phyloP scores from a whole-genome alignment of 352 stramenopile species.

The Phytophthora tentaculata region DNA sequence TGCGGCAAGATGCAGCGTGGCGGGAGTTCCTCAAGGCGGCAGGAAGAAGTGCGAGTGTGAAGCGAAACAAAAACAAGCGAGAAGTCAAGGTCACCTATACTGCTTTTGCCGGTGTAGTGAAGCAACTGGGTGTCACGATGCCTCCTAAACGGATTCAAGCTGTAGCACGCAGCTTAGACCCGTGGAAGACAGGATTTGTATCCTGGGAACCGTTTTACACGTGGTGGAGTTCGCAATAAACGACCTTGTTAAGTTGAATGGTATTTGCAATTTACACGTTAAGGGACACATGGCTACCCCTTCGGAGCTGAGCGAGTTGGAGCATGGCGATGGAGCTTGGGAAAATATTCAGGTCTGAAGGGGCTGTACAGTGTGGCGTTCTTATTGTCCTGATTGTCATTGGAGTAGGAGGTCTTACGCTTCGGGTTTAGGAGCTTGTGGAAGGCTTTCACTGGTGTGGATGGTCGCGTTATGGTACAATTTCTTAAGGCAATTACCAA shows the following conservation, averaged over 20 bases:
- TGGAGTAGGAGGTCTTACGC: constrained; percentile 55
- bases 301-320: constrained; percentile 40
- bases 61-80: constrained; percentile 34
- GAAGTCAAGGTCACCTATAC: constrained; percentile 46
- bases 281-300: constrained; percentile 41
- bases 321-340: constrained; percentile 59
- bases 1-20: constrained; percentile 64
- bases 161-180: constrained; percentile 51
- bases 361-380: neutral
- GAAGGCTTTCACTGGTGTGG: constrained; percentile 22
- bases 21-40: constrained; percentile 52
- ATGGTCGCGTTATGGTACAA: constrained; percentile 32
- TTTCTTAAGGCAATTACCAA: neutral
- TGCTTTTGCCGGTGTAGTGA: constrained; percentile 57
- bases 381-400: neutral
- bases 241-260: constrained; percentile 14
- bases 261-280: constrained; percentile 6
- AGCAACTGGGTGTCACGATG: constrained; percentile 42
- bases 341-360: constrained; percentile 69
- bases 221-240: constrained; percentile 57
- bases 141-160: constrained; percentile 56
- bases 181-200: constrained; percentile 57
- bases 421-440: constrained; percentile 50
- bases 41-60: constrained; percentile 7
- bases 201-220: constrained; percentile 71